Conservation (phyloP, 352 stramenopile genomes). For the Phytophthora sansomeana region DNA sequence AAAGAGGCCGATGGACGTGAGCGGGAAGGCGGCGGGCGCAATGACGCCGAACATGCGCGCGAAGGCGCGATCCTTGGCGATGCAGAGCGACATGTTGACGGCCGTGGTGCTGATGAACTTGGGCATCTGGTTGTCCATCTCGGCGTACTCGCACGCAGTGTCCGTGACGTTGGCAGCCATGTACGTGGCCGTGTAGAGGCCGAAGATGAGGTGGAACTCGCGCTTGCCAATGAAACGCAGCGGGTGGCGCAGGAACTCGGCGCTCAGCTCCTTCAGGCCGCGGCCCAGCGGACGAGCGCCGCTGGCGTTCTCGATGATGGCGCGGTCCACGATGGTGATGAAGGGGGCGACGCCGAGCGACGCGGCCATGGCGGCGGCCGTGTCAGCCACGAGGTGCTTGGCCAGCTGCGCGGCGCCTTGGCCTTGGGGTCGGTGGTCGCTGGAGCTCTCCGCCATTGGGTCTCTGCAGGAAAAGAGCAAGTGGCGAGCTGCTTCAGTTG, state of each 20-base stretch:
- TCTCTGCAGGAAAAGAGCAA: slow-evolving; percentile 35
- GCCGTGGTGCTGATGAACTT: slow-evolving; percentile 91
- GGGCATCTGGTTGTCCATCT: slow-evolving; percentile 82
- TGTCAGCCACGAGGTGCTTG: slow-evolving; percentile 66
- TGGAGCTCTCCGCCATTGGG: slow-evolving; percentile 34
- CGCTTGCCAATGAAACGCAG: slow-evolving; percentile 85
- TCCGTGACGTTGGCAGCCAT: slow-evolving; percentile 87
- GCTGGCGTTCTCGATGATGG: slow-evolving; percentile 92
- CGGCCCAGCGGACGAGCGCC: slow-evolving; percentile 66
- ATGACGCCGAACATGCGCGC: slow-evolving; percentile 92
- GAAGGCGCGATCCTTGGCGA: slow-evolving; percentile 93
- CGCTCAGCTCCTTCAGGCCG: slow-evolving; percentile 71
- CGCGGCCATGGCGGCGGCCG: slow-evolving; percentile 63
- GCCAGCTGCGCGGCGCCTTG: slow-evolving; percentile 38
- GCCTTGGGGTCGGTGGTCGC: slow-evolving; percentile 1
- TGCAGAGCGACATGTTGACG: slow-evolving; percentile 93
- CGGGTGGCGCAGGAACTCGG: slow-evolving; percentile 69
- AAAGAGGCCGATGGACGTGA: slow-evolving; percentile 88
- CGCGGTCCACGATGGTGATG: slow-evolving; percentile 90
- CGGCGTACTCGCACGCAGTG: slow-evolving; percentile 82
- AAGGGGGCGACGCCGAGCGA: slow-evolving; percentile 86
- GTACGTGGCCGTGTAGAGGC: slow-evolving; percentile 92
- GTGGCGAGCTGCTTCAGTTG: slow-evolving; percentile 7
- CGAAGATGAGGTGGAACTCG: slow-evolving; percentile 92
- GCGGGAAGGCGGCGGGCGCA: slow-evolving; percentile 73